Evolutionary conservation across 768 basidiomycete genomes (phyloP).

Genomic region (Rhodosporidiobolus odoratus): DNA sequence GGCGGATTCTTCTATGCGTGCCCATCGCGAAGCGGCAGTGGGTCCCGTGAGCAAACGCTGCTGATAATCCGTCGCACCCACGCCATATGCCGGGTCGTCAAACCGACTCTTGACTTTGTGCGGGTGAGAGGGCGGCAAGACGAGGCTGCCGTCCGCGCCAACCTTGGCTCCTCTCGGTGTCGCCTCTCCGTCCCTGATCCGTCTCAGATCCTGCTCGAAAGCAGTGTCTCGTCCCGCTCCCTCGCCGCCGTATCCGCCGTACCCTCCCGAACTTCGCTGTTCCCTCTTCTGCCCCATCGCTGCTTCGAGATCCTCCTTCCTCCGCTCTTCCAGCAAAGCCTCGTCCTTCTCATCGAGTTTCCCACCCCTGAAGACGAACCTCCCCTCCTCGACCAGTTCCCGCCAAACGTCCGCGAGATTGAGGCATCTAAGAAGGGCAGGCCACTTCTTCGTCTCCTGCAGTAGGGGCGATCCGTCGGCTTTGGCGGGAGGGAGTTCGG

Average conservation of each 20-base stretch:
- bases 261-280: not conserved
- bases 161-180: not conserved
- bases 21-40: not conserved
- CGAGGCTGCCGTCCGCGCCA: constrained; percentile 1
- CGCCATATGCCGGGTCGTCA: not conserved
- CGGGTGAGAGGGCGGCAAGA: not conserved
- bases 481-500: not conserved
- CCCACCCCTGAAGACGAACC: constrained; percentile 12
- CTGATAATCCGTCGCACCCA: not conserved
- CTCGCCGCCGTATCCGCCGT: not conserved
- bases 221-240: not conserved
- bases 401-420: constrained; percentile 4
- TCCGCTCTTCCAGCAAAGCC: not conserved
- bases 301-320: constrained; percentile 12
- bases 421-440: constrained; percentile 11
- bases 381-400: constrained; percentile 15
- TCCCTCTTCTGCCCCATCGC: not conserved
- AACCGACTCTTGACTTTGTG: not conserved
- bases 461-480: constrained; percentile 16
- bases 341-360: constrained; percentile 4
- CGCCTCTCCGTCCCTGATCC: not conserved
- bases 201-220: not conserved
- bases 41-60: not conserved
- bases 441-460: constrained; percentile 17
- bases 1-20: not conserved